These are phyloP conservation scores for Metschnikowia picachoensis DNA, from an alignment of 805 yeast genomes.

Conservation along the genomic window DNA sequence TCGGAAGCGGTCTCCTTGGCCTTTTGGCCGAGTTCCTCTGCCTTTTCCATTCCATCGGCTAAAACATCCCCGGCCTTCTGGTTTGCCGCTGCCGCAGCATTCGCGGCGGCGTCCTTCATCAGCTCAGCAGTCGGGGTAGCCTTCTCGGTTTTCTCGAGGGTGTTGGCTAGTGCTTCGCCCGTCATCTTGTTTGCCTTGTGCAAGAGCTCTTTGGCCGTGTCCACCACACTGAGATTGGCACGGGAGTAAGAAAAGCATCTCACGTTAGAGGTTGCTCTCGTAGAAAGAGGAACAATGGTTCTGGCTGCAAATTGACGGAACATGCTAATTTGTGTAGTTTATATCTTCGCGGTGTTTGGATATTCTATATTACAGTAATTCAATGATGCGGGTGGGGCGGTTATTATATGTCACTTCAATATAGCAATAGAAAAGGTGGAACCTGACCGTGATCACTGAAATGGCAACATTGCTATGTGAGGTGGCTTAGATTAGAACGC, in stretches of 20 bases:
- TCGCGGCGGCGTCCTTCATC: slow-evolving; percentile 20
- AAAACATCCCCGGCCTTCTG: slow-evolving; percentile 30
- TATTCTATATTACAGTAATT: not conserved
- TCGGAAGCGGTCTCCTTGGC: slow-evolving; percentile 9
- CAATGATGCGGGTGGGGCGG: not conserved
- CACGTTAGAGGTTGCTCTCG: slow-evolving; percentile 7
- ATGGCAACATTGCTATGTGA: slow-evolving; percentile 12
- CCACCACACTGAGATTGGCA: slow-evolving; percentile 24
- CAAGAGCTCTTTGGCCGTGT: slow-evolving; percentile 34
- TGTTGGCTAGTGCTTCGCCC: slow-evolving; percentile 40
- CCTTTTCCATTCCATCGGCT: slow-evolving; percentile 31
- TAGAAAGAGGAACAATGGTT: slow-evolving; percentile 8
- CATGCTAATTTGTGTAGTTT: slow-evolving; percentile 8
- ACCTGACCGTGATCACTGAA: slow-evolving; percentile 1
- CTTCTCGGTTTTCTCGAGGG: slow-evolving; percentile 35
- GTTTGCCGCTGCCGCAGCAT: slow-evolving; percentile 21
- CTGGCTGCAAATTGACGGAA: slow-evolving; percentile 14
- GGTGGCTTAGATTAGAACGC: not conserved
- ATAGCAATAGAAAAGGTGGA: slow-evolving; percentile 7
- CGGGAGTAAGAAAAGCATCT: slow-evolving; percentile 12
- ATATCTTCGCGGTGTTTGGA: not conserved
- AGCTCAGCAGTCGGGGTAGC: slow-evolving; percentile 19
- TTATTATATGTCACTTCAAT: not conserved
- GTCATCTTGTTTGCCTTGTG: slow-evolving; percentile 33
- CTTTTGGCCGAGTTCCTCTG: slow-evolving; percentile 16